Base-by-base conservation (phyloP, 192 early-diverging fungal species). In the Coemansia sp. region DNA sequence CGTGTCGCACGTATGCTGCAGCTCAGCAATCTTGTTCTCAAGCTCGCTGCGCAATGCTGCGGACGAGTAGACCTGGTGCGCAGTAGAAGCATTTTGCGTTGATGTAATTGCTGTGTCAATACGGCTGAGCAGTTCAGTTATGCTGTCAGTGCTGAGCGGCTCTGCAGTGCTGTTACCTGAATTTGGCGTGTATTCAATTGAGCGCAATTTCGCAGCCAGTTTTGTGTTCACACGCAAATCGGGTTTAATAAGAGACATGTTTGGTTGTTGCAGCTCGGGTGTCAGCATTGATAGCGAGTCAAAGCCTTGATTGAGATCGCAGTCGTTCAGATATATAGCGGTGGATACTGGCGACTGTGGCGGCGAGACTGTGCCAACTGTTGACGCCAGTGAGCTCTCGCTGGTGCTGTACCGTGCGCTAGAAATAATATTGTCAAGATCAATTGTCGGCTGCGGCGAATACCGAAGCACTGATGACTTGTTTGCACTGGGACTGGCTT, bases 41-140 rank as follows among this genome's bases (percentile, higher is more conserved):
- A 75, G 59, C 48, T 75, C 66, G 36, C n/a, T 57, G 5, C 62
- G 56, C 44, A 70, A 26, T 2, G 21, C 36, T 9, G 46, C 28
- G 6, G 68, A 53, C 36, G 47, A 65, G 2, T 51, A 37, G 26
- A 62, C 25, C 23, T 58, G 64, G 15, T 12, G 22, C 38, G 31
- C 56, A 34, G 2, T 31, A 25, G 11, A 58, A 60, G 46, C 62
- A 51, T 23, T 60, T 20, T 47, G 47, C 26, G 75, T 38, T 6
- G 69, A 47, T 5, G 46, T 47, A 1, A 72, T 62, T 46, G 62
- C 60, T 4, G 25, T 31, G 37, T 78, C 66, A 36, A 78, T 78
- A 7, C 62, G 69, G 31, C 69, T 40, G 5, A 78, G 58, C 36
- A 78, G 69, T 48, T 71, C 75, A 0, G 69, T 65, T 1, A 78